Evolutionary conservation across 2,329 filamentous ascomycete genomes (phyloP).

Genomic region (Chrysosporium queenslandicum): DNA sequence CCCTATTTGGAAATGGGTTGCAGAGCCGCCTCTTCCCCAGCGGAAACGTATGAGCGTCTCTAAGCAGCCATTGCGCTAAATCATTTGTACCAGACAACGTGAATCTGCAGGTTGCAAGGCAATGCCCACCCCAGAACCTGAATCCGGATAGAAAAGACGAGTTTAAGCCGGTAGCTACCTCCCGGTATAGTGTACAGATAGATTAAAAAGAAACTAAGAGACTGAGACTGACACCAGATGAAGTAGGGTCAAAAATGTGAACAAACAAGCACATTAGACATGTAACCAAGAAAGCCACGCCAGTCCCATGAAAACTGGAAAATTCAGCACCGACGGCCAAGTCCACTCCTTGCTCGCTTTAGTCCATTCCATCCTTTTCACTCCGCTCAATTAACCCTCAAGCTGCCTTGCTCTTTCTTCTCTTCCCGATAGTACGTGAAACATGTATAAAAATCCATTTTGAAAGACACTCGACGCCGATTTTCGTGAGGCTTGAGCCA

Average conservation of each 20-base stretch:
- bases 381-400: conserved; percentile 25
- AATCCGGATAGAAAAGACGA: conserved; percentile 7
- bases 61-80: too few species aligned
- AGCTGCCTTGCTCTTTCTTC: conserved; percentile 26
- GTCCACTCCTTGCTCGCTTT: conserved; percentile 22
- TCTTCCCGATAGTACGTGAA: conserved; percentile 23
- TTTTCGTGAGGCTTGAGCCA: conserved; percentile 32
- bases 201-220: conserved; percentile 2
- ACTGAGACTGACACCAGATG: conserved; percentile 8
- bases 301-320: conserved; percentile 21
- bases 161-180: conserved; percentile 7
- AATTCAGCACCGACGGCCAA: conserved; percentile 23
- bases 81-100: too few species aligned
- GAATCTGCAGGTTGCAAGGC: too few species aligned
- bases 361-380: conserved; percentile 15
- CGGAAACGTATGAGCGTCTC: too few species aligned
- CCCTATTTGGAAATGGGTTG: conserved; percentile 11
- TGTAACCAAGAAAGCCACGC: conserved; percentile 17
- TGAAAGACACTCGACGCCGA: conserved; percentile 34
- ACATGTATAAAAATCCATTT: conserved; percentile 22
- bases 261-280: conserved; percentile 14
- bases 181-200: conserved; percentile 11
- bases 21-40: not conserved
- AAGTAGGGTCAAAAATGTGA: conserved; percentile 12
- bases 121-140: too few species aligned